A percentile compares a stretch with the other conserved stretches of the same genome.
phyloP scores from a whole-genome alignment of 495 filamentous ascomycete genomes.

The Evansstolkia leycettana region DNA sequence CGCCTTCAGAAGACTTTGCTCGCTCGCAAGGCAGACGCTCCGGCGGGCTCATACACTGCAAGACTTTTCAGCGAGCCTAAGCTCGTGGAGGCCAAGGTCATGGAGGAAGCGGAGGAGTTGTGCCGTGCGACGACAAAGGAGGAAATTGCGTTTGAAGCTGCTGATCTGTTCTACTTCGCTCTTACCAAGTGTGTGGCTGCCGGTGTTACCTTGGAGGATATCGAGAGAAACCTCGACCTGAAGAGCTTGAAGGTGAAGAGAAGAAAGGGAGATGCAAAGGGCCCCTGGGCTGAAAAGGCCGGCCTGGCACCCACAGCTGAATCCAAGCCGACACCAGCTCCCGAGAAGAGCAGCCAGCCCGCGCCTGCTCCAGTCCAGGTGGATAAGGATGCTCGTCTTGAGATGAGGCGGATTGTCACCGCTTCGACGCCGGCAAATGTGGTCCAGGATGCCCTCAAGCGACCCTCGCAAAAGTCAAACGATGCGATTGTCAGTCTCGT shows the following conservation, averaged over 20 bases:
- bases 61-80: conserved; percentile 84
- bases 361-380: conserved; percentile 27
- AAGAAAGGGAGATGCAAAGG: conserved; percentile 86
- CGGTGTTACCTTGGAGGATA: conserved; percentile 73
- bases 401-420: conserved; percentile 69
- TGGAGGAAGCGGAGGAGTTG: conserved; percentile 93
- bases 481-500: conserved; percentile 85
- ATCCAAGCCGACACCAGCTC: conserved; percentile 18
- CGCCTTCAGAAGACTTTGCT: conserved; percentile 76
- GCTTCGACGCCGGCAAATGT: conserved; percentile 43
- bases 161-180: conserved; percentile 92
- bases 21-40: conserved; percentile 66
- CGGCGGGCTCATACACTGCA: conserved; percentile 84
- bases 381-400: conserved; percentile 50
- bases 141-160: conserved; percentile 85
- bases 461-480: conserved; percentile 84
- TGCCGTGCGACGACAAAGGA: conserved; percentile 72
- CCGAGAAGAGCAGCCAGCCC: conserved; percentile 7
- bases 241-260: conserved; percentile 91
- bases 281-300: conserved; percentile 72
- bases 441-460: conserved; percentile 59
- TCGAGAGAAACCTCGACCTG: conserved; percentile 82
- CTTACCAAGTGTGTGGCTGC: conserved; percentile 74
- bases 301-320: conserved; percentile 40
- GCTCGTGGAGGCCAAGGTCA: conserved; percentile 85